phyloP scores from a whole-genome alignment of 371 early-diverging fungal species.

The Mortierella sp. region DNA sequence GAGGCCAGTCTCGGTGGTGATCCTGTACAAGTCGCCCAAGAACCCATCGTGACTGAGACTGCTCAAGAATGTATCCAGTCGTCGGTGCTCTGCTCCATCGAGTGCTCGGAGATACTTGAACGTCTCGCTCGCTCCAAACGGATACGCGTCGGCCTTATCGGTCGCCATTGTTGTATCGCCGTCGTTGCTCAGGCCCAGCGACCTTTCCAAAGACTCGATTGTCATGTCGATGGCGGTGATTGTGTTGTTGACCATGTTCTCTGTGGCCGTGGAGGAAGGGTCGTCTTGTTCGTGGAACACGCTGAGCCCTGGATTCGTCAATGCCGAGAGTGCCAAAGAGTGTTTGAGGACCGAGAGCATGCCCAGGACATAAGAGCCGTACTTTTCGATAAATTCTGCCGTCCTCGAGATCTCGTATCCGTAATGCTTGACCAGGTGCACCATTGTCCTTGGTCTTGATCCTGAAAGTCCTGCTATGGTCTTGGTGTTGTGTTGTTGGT shows the following conservation, averaged over 20 bases:
- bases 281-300: not conserved
- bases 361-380: slow-evolving; percentile 14
- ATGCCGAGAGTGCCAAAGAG: not conserved
- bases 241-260: not conserved
- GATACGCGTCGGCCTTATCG: not conserved
- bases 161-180: not conserved
- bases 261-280: not conserved
- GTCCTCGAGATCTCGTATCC: slow-evolving; percentile 13
- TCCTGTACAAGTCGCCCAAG: slow-evolving; percentile 1
- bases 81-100: not conserved
- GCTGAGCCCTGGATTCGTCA: not conserved
- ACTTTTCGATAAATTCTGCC: slow-evolving; percentile 10
- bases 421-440: slow-evolving; percentile 12
- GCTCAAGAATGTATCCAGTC: slow-evolving; percentile 2
- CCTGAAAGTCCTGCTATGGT: not conserved
- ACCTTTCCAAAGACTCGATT: not conserved
- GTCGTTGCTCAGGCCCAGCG: not conserved
- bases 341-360: slow-evolving; percentile 11
- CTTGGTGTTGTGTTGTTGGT: not conserved
- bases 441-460: not conserved
- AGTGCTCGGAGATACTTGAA: not conserved
- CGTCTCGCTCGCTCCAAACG: not conserved
- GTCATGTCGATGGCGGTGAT: not conserved
- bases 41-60: not conserved
- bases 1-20: not conserved